These are phyloP conservation scores for Carex pumila DNA, from an alignment of 176 grass and related monocot species.

Conservation along the genomic window DNA sequence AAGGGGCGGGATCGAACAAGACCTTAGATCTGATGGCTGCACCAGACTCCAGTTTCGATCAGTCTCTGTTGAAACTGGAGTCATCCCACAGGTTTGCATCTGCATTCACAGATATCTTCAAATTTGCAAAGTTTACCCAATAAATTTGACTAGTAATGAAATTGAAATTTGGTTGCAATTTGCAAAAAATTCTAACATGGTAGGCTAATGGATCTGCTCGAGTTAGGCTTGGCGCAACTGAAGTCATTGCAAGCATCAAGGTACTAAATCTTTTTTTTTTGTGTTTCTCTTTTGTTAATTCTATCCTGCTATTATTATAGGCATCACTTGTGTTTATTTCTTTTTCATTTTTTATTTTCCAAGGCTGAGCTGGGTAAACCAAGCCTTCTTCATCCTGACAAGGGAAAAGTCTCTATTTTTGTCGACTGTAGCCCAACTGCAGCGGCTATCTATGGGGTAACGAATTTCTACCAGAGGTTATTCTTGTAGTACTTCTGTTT, in stretches of 20 bases:
- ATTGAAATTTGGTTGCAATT: background rate
- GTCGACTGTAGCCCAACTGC: slow-evolving; percentile 79
- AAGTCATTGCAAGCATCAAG: slow-evolving; percentile 90
- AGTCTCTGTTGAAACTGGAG: slow-evolving; percentile 56
- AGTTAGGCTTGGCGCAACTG: slow-evolving; percentile 62
- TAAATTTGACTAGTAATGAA: background rate
- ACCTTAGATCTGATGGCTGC: slow-evolving; percentile 65
- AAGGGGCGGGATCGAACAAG: slow-evolving; percentile 49
- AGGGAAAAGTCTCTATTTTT: slow-evolving; percentile 86
- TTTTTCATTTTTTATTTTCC: slow-evolving; percentile 4
- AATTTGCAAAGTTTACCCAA: background rate
- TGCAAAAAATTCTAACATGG: background rate
- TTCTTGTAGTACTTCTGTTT: background rate
- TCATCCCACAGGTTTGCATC: slow-evolving; percentile 63
- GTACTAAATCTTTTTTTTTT: slow-evolving; percentile 30
- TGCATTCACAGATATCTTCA: background rate
- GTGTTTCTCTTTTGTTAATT: background rate
- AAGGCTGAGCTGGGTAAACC: slow-evolving; percentile 87
- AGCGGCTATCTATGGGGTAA: slow-evolving; percentile 72
- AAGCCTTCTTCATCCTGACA: slow-evolving; percentile 59
- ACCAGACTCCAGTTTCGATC: slow-evolving; percentile 58
- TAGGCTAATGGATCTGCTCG: slow-evolving; percentile 78
- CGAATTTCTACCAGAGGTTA: background rate
- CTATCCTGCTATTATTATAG: background rate
- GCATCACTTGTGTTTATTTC: background rate